Evolutionary conservation across 805 yeast species (phyloP).

Genomic region (Teunomyces barrocoloradensis): DNA sequence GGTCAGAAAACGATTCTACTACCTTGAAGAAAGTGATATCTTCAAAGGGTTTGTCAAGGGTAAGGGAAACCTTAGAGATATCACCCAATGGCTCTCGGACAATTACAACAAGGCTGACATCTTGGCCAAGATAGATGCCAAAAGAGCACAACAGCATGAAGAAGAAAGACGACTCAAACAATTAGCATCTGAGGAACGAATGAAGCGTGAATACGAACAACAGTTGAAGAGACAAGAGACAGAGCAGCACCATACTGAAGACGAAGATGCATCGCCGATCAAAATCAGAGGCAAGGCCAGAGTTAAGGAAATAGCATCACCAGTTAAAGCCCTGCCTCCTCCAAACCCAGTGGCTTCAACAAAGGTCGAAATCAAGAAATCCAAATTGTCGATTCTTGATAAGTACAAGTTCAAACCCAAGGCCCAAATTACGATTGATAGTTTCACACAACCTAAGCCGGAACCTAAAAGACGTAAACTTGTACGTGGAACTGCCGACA

Average conservation of each 20-base stretch:
- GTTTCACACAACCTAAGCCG: slow-evolving; percentile 18
- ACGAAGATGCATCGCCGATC: slow-evolving; percentile 38
- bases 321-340: slow-evolving; percentile 10
- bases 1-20: slow-evolving; percentile 33
- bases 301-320: slow-evolving; percentile 21
- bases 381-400: slow-evolving; percentile 42
- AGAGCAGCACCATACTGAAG: slow-evolving; percentile 13
- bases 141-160: slow-evolving; percentile 10
- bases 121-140: slow-evolving; percentile 17
- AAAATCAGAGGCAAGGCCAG: slow-evolving; percentile 34
- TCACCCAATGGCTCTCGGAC: slow-evolving; percentile 38
- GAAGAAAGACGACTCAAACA: slow-evolving; percentile 12
- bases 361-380: slow-evolving; percentile 38
- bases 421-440: slow-evolving; percentile 31
- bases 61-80: slow-evolving; percentile 40
- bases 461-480: slow-evolving; percentile 32
- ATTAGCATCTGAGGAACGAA: slow-evolving; percentile 12
- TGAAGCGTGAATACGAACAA: slow-evolving; percentile 14
- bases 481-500: slow-evolving; percentile 30
- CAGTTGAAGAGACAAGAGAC: slow-evolving; percentile 9
- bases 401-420: slow-evolving; percentile 36
- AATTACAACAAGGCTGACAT: slow-evolving; percentile 27
- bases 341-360: slow-evolving; percentile 20
- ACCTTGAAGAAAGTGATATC: slow-evolving; percentile 39
- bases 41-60: slow-evolving; percentile 43